Evolutionary conservation across 306 rosid species (phyloP), one percentile per base, ranked within the genome.

Genomic region (Arachis hypogaea): DNA sequence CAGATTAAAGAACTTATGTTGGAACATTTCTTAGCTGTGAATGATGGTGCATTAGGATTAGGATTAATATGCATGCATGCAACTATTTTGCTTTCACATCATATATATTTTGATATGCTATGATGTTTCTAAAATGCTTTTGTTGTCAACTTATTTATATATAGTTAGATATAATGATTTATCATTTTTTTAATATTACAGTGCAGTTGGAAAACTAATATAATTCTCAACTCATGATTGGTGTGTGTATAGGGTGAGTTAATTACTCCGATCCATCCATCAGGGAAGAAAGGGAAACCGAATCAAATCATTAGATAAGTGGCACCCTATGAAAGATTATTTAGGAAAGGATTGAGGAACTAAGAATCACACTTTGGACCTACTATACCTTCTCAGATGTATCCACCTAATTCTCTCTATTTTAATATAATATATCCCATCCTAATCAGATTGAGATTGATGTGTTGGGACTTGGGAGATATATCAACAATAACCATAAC

Each of bases 1-100:
- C 4, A 33, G 4, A 33, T 33, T 33, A 56, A 64, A 55, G 29
- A 51, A 75, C 9, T 2, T 65, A 45, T 28, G 69, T 77, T 55
- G 4, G 9, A 73, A 43, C 64, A 73, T 62, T 60, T 30, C 29
- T 29, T 69, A 61, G n/a, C 82, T 75, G 61, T 87, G 80, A 77
- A 80, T 63, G 81, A 67, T 71, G 81, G 69, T 33, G 78, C 63
- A 75, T 61, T 60, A 14, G 14, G 14, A 8, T 66, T 63, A 22
- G 1, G 28, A 22, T 33, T 33, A 33, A 33, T 33, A 4, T 33
- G 3, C 38, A 33, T 33, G 38, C 38, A 33, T 33, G 38, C 38
- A 33, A 33, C 38, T 33, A 33, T 33, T 33, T 2, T 2, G 38
- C 38, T 33, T 33, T 33, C 38, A 33, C 38, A 33, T 33, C 38